These are phyloP conservation scores for Miamiensis avidus DNA, from an alignment of 169 alveolate species.

Conservation along the genomic window DNA sequence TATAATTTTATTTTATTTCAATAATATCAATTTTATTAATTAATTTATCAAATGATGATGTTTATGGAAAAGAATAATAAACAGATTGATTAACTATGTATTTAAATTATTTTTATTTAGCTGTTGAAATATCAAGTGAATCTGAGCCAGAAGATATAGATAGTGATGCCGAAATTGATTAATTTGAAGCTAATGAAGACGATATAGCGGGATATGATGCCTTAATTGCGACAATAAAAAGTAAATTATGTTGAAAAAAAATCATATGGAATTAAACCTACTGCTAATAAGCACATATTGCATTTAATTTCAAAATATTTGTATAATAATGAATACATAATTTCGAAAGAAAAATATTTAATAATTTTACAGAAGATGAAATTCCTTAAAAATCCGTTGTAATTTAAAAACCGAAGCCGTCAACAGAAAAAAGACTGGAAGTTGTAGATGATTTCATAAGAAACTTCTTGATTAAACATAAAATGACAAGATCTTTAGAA, in stretches of 20 bases:
- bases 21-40: conserved; percentile 8
- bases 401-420: conserved; percentile 35
- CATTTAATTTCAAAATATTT: not conserved
- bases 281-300: too few species aligned
- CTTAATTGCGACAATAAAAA: conserved; percentile 37
- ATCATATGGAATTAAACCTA: too few species aligned
- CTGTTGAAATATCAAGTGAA: conserved; percentile 48
- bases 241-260: too few species aligned
- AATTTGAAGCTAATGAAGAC: conserved; percentile 38
- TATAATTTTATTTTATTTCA: too few species aligned
- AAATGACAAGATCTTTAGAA: conserved; percentile 87
- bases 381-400: conserved; percentile 16
- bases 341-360: too few species aligned
- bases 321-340: too few species aligned
- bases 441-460: conserved; percentile 90
- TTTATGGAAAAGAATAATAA: not conserved
- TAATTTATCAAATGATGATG: not conserved
- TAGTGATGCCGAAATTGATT: conserved; percentile 32
- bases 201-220: conserved; percentile 33
- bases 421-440: conserved; percentile 57
- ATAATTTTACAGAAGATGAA: conserved; percentile 49
- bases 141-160: conserved; percentile 47
- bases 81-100: not conserved
- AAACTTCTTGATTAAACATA: conserved; percentile 88
- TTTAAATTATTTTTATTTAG: conserved; percentile 19